These are phyloP conservation scores for Hevea brasiliensis DNA, from an alignment of 345 rosid genomes.

Conservation along the genomic window DNA sequence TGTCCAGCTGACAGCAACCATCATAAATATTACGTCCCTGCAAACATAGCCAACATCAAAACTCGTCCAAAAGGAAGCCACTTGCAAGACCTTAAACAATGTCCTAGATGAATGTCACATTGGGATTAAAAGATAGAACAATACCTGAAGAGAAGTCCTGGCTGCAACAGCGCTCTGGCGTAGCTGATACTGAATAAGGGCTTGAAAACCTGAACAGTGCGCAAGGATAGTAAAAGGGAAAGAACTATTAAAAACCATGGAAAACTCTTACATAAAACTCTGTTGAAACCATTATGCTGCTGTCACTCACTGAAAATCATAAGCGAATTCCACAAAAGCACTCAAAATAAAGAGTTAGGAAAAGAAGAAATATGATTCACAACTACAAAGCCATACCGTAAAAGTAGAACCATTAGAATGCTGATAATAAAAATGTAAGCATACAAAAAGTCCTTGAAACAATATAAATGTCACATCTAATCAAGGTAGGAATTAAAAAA, in stretches of 20 bases:
- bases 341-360: slow-evolving; percentile 3
- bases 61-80: slow-evolving; percentile 17
- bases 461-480: slow-evolving; percentile 14
- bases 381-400: slow-evolving; percentile 10
- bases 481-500: slow-evolving; percentile 6
- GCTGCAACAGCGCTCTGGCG: slow-evolving; percentile 82
- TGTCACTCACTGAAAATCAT: neutral
- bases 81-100: neutral
- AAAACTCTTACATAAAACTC: slow-evolving; percentile 4
- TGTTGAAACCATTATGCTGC: slow-evolving; percentile 13
- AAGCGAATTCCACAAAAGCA: slow-evolving; percentile 7
- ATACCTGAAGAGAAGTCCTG: slow-evolving; percentile 87
- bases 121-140: neutral
- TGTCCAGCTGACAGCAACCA: slow-evolving; percentile 97
- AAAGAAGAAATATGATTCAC: slow-evolving; percentile 13
- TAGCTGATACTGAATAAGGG: slow-evolving; percentile 81
- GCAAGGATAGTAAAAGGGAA: slow-evolving; percentile 14
- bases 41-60: slow-evolving; percentile 19
- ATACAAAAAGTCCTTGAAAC: neutral
- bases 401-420: neutral
- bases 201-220: slow-evolving; percentile 76
- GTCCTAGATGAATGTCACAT: slow-evolving; percentile 6
- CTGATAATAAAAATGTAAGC: slow-evolving; percentile 16
- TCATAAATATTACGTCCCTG: slow-evolving; percentile 98
- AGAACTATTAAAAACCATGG: slow-evolving; percentile 1